Percentiles rank a stretch among this genome's conserved stretches.
These are phyloP conservation scores for Aspergillus asperescens DNA, from an alignment of 495 filamentous ascomycete species.

Conservation along the genomic window DNA sequence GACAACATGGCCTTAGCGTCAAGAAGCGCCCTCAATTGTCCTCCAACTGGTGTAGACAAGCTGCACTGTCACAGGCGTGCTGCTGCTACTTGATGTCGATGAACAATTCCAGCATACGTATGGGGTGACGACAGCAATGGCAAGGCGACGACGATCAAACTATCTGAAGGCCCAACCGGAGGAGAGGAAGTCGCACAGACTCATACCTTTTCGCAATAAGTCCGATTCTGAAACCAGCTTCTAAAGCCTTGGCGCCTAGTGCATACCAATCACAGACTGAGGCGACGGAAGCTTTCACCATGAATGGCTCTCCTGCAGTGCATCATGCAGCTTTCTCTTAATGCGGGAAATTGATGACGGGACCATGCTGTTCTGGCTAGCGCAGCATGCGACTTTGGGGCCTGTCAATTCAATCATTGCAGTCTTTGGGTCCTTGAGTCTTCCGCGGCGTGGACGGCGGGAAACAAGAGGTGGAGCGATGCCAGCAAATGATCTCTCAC, in stretches of 20 bases:
- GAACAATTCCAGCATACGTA: not conserved
- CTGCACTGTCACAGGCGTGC: not conserved
- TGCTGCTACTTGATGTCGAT: not conserved
- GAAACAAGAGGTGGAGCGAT: too few relatives aligned
- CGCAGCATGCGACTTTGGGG: too few relatives aligned
- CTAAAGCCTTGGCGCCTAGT: constrained; percentile 17
- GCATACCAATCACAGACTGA: constrained; percentile 12
- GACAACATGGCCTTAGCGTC: constrained; percentile 6
- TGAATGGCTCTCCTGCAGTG: constrained; percentile 10
- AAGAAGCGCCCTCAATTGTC: not conserved
- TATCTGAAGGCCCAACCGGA: not conserved
- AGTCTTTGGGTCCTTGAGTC: too few relatives aligned
- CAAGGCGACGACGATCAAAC: not conserved
- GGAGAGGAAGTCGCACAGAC: constrained; percentile 13
- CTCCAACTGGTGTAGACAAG: not conserved
- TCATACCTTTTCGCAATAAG: constrained; percentile 10
- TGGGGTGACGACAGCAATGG: not conserved
- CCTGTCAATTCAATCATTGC: too few relatives aligned
- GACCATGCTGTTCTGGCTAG: too few relatives aligned
- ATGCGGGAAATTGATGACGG: not conserved
- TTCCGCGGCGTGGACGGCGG: too few relatives aligned
- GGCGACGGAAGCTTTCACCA: not conserved
- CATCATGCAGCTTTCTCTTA: not conserved
- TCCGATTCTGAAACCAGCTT: constrained; percentile 18
- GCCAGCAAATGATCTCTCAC: too few relatives aligned